Percentiles rank a stretch among this genome's conserved stretches.
Conservation (phyloP, 75 land plant species). For the Isoetes taiwanensis region DNA sequence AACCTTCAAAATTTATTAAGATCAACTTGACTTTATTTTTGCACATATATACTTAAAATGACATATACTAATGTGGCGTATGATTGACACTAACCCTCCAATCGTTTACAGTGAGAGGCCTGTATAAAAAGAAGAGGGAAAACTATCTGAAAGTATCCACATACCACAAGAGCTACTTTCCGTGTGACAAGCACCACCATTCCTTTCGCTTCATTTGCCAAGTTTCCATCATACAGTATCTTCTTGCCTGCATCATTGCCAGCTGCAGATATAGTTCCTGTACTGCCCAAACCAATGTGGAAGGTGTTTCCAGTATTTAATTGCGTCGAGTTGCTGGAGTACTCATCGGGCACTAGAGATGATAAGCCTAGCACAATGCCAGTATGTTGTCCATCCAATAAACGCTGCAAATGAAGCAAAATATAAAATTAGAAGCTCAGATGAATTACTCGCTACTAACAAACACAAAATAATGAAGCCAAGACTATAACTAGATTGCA, state of each 20-base stretch:
- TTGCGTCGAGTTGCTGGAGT: conserved; percentile 7
- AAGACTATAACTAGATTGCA: background rate
- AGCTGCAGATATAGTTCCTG: conserved; percentile 49
- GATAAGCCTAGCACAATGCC: conserved; percentile 66
- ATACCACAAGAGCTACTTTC: conserved; percentile 86
- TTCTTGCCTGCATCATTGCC: conserved; percentile 51
- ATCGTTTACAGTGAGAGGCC: no score
- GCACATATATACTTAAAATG: background rate
- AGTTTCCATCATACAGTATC: conserved; percentile 51
- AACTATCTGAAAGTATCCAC: background rate
- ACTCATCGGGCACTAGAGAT: conserved; percentile 39
- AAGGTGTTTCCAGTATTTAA: conserved; percentile 5
- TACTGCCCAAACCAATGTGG: conserved; percentile 39
- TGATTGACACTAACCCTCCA: no score
- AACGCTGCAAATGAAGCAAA: conserved; percentile 30
- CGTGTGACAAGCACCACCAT: conserved; percentile 79
- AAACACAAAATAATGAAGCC: background rate
- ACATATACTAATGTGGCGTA: background rate
- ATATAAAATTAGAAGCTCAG: background rate
- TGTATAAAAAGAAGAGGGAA: background rate
- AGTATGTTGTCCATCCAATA: conserved; percentile 77
- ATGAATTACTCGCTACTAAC: no score
- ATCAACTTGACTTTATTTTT: background rate
- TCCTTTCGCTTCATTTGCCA: conserved; percentile 53
- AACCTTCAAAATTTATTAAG: no score